Evolutionary conservation across 768 basidiomycete species (phyloP).

Genomic region (Mycena epipterygia): DNA sequence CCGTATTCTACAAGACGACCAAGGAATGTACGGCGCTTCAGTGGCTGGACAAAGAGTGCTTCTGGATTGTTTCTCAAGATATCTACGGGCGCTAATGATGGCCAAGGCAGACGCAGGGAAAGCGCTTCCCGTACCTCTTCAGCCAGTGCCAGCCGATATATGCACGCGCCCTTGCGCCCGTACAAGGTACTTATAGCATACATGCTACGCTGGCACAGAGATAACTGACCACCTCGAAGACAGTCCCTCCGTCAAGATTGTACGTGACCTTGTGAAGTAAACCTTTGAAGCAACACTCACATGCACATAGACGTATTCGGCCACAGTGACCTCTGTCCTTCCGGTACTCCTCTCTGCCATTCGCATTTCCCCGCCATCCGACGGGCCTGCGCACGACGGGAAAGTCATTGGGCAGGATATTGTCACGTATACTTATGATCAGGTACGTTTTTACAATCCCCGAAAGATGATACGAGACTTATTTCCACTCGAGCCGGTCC

Average conservation of each 20-base stretch:
- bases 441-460: slow-evolving; percentile 62
- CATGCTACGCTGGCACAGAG: not conserved
- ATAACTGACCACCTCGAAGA: slow-evolving; percentile 57
- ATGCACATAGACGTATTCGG: slow-evolving; percentile 77
- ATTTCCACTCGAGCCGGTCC: slow-evolving; percentile 67
- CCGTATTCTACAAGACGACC: slow-evolving; percentile 80
- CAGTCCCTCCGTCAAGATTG: slow-evolving; percentile 89
- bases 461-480: not conserved
- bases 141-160: slow-evolving; percentile 96
- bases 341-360: slow-evolving; percentile 91
- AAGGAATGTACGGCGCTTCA: slow-evolving; percentile 82
- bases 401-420: slow-evolving; percentile 80
- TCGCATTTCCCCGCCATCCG: slow-evolving; percentile 79
- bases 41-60: slow-evolving; percentile 84
- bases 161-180: slow-evolving; percentile 81
- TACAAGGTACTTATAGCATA: slow-evolving; percentile 70
- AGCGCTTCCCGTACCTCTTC: slow-evolving; percentile 88
- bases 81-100: not conserved
- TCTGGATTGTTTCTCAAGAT: not conserved
- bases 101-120: slow-evolving; percentile 82
- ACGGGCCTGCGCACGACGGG: slow-evolving; percentile 79
- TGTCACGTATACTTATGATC: slow-evolving; percentile 83
- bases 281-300: not conserved
- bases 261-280: slow-evolving; percentile 40
- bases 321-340: slow-evolving; percentile 79